phyloP scores from a whole-genome alignment of 257 asterid genomes.

The Capsicum baccatum region DNA sequence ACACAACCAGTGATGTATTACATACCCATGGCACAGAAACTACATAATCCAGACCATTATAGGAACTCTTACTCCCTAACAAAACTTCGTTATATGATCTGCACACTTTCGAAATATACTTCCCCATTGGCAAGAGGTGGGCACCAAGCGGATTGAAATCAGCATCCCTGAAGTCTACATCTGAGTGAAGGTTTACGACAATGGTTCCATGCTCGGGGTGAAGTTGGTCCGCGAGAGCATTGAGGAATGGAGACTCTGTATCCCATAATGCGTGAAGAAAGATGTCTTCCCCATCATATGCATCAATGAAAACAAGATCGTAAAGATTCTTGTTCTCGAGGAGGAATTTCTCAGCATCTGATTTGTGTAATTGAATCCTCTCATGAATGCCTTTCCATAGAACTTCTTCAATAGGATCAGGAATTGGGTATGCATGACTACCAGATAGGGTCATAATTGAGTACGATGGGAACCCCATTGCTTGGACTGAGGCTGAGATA shows the following conservation, averaged over 20 bases:
- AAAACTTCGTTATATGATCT: constrained; percentile 58
- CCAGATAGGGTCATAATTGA: constrained; percentile 63
- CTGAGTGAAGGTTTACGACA: constrained; percentile 79
- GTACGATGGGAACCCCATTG: constrained; percentile 90
- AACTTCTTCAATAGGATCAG: constrained; percentile 50
- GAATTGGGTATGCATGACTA: constrained; percentile 45
- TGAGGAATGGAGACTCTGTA: constrained; percentile 63
- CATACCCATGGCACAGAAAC: constrained; percentile 85
- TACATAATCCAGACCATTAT: constrained; percentile 56
- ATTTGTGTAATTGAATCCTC: constrained; percentile 58
- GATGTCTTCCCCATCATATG: constrained; percentile 85
- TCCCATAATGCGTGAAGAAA: constrained; percentile 78
- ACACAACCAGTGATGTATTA: constrained; percentile 72
- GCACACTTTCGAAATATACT: constrained; percentile 54
- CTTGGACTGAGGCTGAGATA: constrained; percentile 75
- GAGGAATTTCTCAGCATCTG: constrained; percentile 82
- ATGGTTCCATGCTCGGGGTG: constrained; percentile 84
- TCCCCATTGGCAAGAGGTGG: constrained; percentile 51
- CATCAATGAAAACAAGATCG: constrained; percentile 78
- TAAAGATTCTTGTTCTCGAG: constrained; percentile 53
- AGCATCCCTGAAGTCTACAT: constrained; percentile 43
- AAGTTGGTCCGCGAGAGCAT: constrained; percentile 57
- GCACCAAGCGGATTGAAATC: constrained; percentile 33
- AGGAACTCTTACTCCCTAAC: constrained; percentile 40
- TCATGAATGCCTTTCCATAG: constrained; percentile 85